A percentile compares a stretch with the other conserved stretches of the same genome.
Evolutionary conservation across 2,329 filamentous ascomycete genomes (phyloP).

Genomic region (Plectosphaerella sp.): DNA sequence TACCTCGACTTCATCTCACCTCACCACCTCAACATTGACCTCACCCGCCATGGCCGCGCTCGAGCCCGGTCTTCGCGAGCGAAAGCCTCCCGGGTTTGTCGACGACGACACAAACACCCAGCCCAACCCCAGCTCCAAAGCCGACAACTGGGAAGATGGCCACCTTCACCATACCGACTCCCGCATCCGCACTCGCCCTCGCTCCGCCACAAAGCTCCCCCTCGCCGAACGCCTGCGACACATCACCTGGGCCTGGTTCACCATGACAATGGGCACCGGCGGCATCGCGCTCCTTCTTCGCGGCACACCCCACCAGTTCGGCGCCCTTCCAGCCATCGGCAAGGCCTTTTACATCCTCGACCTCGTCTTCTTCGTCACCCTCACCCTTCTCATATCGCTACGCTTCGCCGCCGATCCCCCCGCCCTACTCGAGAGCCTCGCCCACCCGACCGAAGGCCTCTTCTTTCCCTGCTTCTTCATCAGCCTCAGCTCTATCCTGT

Average conservation of each 20-base stretch:
- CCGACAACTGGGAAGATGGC: not conserved
- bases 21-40: too few species aligned
- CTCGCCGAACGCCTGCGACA: constrained; percentile 24
- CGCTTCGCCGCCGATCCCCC: constrained; percentile 49
- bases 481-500: constrained; percentile 54
- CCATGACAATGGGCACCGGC: constrained; percentile 31
- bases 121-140: not conserved
- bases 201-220: not conserved
- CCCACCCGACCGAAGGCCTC: constrained; percentile 50
- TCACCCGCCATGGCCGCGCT: too few species aligned
- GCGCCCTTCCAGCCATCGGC: constrained; percentile 48
- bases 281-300: constrained; percentile 50
- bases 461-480: constrained; percentile 62
- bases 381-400: constrained; percentile 38
- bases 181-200: not conserved
- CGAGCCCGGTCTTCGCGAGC: too few species aligned
- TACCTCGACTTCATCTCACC: too few species aligned
- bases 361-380: constrained; percentile 45
- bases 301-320: constrained; percentile 48
- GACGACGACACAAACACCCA: too few species aligned
- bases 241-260: constrained; percentile 54
- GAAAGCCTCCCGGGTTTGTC: too few species aligned
- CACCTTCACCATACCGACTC: not conserved
- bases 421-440: constrained; percentile 31
- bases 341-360: constrained; percentile 53